These are phyloP conservation scores for Fraxinus latifolia DNA, from an alignment of 305 asterid genomes.

Conservation along the genomic window DNA sequence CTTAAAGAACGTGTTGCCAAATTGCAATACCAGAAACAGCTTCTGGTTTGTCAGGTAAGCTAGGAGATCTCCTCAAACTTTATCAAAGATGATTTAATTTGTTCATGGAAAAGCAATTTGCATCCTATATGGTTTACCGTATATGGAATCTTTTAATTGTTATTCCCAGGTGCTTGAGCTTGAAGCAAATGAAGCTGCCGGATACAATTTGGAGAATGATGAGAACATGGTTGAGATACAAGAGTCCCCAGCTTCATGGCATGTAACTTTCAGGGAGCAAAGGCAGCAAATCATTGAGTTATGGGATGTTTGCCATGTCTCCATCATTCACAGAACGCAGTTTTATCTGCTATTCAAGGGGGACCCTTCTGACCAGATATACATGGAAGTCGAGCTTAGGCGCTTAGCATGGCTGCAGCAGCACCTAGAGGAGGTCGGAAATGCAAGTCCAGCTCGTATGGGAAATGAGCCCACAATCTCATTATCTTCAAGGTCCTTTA, in stretches of 20 bases:
- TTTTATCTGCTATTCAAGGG: constrained; percentile 89
- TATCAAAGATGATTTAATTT: background rate
- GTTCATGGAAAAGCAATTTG: background rate
- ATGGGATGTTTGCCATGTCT: constrained; percentile 87
- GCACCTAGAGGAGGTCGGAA: constrained; percentile 72
- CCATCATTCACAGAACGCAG: constrained; percentile 87
- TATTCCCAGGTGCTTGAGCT: constrained; percentile 76
- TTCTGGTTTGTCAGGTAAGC: constrained; percentile 91
- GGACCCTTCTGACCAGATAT: constrained; percentile 87
- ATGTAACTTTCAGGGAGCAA: constrained; percentile 63
- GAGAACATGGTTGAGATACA: constrained; percentile 44
- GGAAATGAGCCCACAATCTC: constrained; percentile 76
- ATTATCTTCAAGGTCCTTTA: constrained; percentile 72
- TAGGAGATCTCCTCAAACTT: background rate
- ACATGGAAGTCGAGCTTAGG: constrained; percentile 87
- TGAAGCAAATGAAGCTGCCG: constrained; percentile 93
- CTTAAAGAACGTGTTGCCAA: constrained; percentile 98
- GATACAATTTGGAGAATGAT: constrained; percentile 65
- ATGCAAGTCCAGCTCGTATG: constrained; percentile 68
- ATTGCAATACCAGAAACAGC: constrained; percentile 96
- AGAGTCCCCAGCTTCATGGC: constrained; percentile 82
- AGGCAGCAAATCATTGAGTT: constrained; percentile 83
- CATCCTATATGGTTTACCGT: background rate
- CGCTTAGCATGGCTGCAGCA: constrained; percentile 93
- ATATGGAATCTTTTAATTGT: background rate